These are phyloP conservation scores for Immersiella caudata DNA, from an alignment of 495 filamentous ascomycete genomes.

Conservation along the genomic window DNA sequence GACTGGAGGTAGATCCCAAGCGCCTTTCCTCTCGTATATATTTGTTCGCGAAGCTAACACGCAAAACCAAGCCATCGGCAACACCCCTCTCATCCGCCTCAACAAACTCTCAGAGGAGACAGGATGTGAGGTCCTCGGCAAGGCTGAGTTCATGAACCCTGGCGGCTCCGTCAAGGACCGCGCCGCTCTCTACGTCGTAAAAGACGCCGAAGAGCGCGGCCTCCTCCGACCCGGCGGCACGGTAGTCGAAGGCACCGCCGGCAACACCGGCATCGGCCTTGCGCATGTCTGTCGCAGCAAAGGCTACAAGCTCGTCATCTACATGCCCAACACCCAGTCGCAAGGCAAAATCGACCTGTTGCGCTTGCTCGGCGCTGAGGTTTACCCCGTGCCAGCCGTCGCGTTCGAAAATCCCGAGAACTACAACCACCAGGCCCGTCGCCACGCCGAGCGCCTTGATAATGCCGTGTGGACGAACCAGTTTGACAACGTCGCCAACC, in stretches of 20 bases:
- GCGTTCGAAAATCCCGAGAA: constrained; percentile 95
- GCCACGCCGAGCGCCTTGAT: constrained; percentile 80
- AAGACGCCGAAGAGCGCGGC: constrained; percentile 88
- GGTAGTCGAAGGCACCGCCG: constrained; percentile 94
- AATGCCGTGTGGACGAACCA: constrained; percentile 99
- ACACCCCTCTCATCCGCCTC: constrained; percentile 90
- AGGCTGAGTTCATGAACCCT: constrained; percentile 98
- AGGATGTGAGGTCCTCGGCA: constrained; percentile 91
- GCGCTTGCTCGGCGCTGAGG: constrained; percentile 89
- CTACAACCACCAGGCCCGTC: constrained; percentile 93
- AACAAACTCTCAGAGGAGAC: constrained; percentile 88
- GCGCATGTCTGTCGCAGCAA: constrained; percentile 94
- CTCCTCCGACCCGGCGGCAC: constrained; percentile 83
- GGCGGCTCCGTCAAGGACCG: constrained; percentile 97
- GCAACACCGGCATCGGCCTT: constrained; percentile 96
- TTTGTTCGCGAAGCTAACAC: constrained; percentile 17
- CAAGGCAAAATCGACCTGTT: constrained; percentile 97
- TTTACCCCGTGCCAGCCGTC: constrained; percentile 95
- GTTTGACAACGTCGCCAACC: constrained; percentile 95
- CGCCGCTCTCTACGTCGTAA: constrained; percentile 89
- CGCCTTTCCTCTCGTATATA: neutral
- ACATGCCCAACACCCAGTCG: constrained; percentile 99
- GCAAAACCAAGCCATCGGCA: constrained; percentile 76
- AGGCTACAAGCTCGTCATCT: constrained; percentile 94
- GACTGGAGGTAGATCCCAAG: constrained; percentile 69